These are phyloP conservation scores for Escovopsis sp. DNA, from an alignment of 2,329 filamentous ascomycete species.

Conservation along the genomic window DNA sequence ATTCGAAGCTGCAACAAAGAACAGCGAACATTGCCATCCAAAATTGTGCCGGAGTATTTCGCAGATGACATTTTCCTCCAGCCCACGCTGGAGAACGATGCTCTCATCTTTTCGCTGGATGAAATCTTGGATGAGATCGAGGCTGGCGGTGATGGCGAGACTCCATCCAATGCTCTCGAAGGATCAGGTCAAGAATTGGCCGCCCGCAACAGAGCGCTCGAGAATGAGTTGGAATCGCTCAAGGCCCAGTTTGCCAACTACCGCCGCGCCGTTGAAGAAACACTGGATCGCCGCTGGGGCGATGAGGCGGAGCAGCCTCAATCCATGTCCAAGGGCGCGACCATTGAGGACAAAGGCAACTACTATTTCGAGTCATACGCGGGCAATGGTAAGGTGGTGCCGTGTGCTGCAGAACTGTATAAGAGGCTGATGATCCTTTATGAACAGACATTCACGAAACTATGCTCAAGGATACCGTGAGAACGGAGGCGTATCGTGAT, in stretches of 20 bases:
- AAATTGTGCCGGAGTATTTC: constrained; percentile 48
- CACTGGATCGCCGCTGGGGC: constrained; percentile 50
- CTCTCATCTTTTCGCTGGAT: constrained; percentile 74
- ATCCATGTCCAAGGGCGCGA: constrained; percentile 14
- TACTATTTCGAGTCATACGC: constrained; percentile 50
- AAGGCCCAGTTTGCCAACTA: constrained; percentile 51
- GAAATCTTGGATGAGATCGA: constrained; percentile 44
- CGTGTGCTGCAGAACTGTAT: not conserved
- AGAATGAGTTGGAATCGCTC: constrained; percentile 45
- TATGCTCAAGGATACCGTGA: constrained; percentile 82
- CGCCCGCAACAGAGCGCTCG: constrained; percentile 39
- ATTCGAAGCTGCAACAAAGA: constrained; percentile 34
- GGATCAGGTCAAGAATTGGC: constrained; percentile 22
- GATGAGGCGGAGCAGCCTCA: constrained; percentile 30
- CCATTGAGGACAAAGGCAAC: constrained; percentile 21
- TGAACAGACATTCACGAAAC: constrained; percentile 72
- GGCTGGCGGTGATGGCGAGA: constrained; percentile 17
- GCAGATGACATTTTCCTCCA: constrained; percentile 69
- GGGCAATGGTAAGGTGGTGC: constrained; percentile 34
- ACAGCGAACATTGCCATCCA: constrained; percentile 32
- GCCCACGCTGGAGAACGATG: constrained; percentile 78
- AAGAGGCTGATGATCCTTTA: not conserved
- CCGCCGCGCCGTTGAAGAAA: constrained; percentile 49
- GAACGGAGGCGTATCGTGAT: constrained; percentile 85
- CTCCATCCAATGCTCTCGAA: constrained; percentile 3